Percentiles rank a stretch among this genome's conserved stretches.
These are phyloP conservation scores for Backusella circina DNA, from an alignment of 192 early-diverging fungal species.

Conservation along the genomic window DNA sequence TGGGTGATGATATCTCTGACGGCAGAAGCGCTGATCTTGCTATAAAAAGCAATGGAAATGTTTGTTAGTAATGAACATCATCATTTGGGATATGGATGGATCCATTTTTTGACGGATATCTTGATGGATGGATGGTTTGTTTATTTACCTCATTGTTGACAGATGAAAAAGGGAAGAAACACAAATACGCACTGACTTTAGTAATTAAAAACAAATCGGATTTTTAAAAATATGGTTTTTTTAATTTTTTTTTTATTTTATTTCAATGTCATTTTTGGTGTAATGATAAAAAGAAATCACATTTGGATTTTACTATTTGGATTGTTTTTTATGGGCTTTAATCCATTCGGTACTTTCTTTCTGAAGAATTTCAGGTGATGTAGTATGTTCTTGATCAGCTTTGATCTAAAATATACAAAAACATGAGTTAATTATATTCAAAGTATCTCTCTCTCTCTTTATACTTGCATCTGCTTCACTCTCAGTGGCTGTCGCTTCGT, in stretches of 20 bases:
- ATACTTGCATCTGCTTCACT: conserved; percentile 2
- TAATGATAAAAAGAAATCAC: neutral
- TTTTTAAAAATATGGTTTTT: neutral
- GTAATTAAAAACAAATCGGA: neutral
- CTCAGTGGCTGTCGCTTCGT: neutral
- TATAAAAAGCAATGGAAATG: conserved; percentile 15
- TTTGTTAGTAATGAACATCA: neutral
- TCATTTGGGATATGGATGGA: conserved; percentile 20
- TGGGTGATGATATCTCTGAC: conserved; percentile 75
- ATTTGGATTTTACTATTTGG: neutral
- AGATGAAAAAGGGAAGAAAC: conserved; percentile 13
- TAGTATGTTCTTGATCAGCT: neutral
- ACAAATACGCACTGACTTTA: conserved; percentile 3
- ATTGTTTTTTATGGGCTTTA: neutral
- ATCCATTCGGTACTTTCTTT: neutral
- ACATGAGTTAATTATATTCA: too few species aligned
- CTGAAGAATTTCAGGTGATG: neutral
- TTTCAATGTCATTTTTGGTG: neutral
- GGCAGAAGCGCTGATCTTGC: conserved; percentile 85
- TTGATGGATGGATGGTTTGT: conserved; percentile 19
- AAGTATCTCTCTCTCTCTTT: neutral
- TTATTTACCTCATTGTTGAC: conserved; percentile 30
- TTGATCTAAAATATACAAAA: neutral
- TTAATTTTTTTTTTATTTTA: neutral
- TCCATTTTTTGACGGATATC: conserved; percentile 7